Conservation (phyloP, 371 early-diverging fungal genomes). For the Pancytospora philotis region DNA sequence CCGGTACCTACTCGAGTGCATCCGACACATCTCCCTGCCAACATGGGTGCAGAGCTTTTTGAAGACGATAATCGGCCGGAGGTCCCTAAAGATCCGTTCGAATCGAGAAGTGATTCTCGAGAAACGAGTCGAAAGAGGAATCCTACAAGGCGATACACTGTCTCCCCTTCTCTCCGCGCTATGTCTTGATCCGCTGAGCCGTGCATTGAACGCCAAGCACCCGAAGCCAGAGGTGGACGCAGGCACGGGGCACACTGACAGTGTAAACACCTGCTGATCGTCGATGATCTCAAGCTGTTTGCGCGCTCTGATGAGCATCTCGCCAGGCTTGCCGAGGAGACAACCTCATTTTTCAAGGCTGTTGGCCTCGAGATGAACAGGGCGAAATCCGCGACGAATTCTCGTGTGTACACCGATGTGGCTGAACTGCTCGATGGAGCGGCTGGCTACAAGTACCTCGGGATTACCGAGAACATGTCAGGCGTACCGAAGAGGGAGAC, state of each 20-base stretch:
- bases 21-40: background rate
- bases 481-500: background rate
- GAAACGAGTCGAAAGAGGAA: constrained; percentile 10
- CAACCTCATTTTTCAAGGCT: background rate
- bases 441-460: background rate
- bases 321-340: background rate
- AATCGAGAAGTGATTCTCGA: background rate
- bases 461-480: background rate
- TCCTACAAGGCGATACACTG: constrained; percentile 15
- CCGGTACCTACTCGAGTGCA: background rate
- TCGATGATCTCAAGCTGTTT: background rate
- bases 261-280: background rate
- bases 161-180: constrained; percentile 18
- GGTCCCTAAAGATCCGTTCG: background rate
- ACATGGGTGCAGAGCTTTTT: background rate
- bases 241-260: background rate
- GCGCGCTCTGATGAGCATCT: background rate
- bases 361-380: background rate
- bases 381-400: background rate
- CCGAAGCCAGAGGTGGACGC: background rate
- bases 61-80: background rate
- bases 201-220: constrained; percentile 6
- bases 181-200: constrained; percentile 22
- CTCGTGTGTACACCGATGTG: background rate
- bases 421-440: background rate